Base-by-base conservation (phyloP, 257 asterid species). In the Ophiorrhiza pumila region DNA sequence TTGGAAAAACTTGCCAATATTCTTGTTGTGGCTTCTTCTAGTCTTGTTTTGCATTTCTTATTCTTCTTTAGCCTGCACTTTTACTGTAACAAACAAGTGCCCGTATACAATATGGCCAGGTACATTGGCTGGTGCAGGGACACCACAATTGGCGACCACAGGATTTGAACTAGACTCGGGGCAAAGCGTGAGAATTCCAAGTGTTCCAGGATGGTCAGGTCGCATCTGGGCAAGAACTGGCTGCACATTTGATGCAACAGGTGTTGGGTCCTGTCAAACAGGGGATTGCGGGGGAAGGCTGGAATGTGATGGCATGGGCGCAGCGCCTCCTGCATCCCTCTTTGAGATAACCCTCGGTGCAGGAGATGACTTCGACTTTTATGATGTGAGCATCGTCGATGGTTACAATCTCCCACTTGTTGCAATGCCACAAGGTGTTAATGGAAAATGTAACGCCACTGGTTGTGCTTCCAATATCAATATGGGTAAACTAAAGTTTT, bases 211-310 rank as follows among this genome's bases (percentile, higher is more conserved):
- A 13, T 92, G 97, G 96, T 87, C 98, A 0, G 98, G 98, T 59
- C 86, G 92, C 34, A 84, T 92, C 1, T 88, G 96, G 98, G 98
- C 88, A 15, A 86, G 96, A 74, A 92, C 98, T 11, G 90, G 95
- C 4, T 92, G 98, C 87, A 78, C 78, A 4, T 92, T 92, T 55
- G 91, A 88, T 29, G 82, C 80, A 11, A 75, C 85, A 3, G 95
- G 96, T 34, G 65, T 57, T 61, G 97, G 98, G 56, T 76, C 90
- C 7, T 92, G 96, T 81, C 87, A 81, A 55, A 92, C 98, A 0
- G 97, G 96, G 53, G 98, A 90, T 69, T 88, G 95, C 55, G 93
- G 93, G 0, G 96, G 98, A 72, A 86, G 74, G 89, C 85, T 90
- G 29, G 86, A 90, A 78, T 90, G 98, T 62, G 69, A 73, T 18